Base-by-base conservation (phyloP, 2,329 filamentous ascomycete species). In the Verticillium klebahnii region DNA sequence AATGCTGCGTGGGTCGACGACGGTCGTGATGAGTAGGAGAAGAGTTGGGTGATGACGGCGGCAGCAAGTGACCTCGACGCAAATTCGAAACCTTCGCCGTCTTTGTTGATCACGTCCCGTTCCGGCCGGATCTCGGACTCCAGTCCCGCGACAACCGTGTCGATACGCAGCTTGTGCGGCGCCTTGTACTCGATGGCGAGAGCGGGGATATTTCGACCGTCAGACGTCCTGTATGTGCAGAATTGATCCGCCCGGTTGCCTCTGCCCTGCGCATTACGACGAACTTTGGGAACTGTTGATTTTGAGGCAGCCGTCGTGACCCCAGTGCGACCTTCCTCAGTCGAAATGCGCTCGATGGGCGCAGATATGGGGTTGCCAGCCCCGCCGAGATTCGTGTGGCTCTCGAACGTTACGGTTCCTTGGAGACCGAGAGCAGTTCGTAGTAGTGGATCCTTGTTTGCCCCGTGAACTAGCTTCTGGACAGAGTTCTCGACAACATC, bases 11-110 rank as follows among this genome's bases (percentile, higher is more conserved):
- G 25, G 25, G 25, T 25, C 25, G 25, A 25, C 25, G 25, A 25
- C 25, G 25, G 25, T 25, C 25, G 25, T 25, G 25, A 25, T 25
- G n/a, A 25, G 25, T 25, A 25, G 25, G 73, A 76, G 66, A 77
- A 79, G 7, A 79, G 70, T 62, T 78, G 70, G 3, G 72, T 77
- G 7, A 79, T 61, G 25, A 75, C 72, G 29, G 75, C 74, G 23
- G 74, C 68, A 54, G 67, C 61, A 32, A 78, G 73, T 19, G 45
- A 14, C 62, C 58, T 73, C 0, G 72, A 67, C 11, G 63, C 57
- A 23, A 75, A 75, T 12, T n/a, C 56, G 37, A 71, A 74, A 40
- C 62, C 69, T 5, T 74, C 56, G 17, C 70, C 70, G 5, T 74
- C 65, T 59, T 72, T 55, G 63, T 75, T 69, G 61, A 78, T 73